Evolutionary conservation across 2,329 filamentous ascomycete genomes (phyloP).

Genomic region (Trichophyton schoenleinii): DNA sequence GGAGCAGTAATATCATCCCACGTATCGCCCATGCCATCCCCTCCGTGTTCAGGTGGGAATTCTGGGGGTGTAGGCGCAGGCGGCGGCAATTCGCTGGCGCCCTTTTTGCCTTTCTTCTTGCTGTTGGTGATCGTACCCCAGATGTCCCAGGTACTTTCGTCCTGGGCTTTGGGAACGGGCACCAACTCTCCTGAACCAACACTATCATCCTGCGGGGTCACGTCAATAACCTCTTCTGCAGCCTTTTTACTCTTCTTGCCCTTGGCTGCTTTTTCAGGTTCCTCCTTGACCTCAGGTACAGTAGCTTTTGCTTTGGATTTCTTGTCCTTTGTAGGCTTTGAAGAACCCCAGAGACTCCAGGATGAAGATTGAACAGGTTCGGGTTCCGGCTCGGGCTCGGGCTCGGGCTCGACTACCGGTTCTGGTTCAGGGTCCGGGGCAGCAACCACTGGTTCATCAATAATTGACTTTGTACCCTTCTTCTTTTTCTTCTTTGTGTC

Average conservation of each 20-base stretch:
- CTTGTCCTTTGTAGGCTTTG: constrained; percentile 9
- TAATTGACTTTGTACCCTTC: background rate
- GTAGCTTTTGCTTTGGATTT: constrained; percentile 2
- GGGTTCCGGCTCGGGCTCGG: constrained; percentile 21
- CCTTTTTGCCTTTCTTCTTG: constrained; percentile 39
- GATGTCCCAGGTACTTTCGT: constrained; percentile 19
- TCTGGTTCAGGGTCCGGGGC: background rate
- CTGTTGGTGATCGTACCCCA: constrained; percentile 34
- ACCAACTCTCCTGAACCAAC: constrained; percentile 11
- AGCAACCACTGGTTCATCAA: background rate
- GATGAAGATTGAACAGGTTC: background rate
- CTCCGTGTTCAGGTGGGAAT: constrained; percentile 18
- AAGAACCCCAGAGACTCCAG: constrained; percentile 9
- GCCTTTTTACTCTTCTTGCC: background rate
- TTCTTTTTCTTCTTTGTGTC: constrained; percentile 4
- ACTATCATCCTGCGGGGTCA: constrained; percentile 7
- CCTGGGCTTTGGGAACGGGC: constrained; percentile 4
- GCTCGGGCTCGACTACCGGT: constrained; percentile 11
- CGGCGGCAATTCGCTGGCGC: constrained; percentile 33
- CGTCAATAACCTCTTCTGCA: background rate
- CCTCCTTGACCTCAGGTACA: background rate
- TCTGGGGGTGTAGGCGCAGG: constrained; percentile 38
- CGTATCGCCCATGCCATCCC: constrained; percentile 19
- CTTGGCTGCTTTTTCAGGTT: background rate
- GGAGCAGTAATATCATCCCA: constrained; percentile 27